phyloP scores from a whole-genome alignment of 345 rosid species.

The Bretschneidera sinensis region DNA sequence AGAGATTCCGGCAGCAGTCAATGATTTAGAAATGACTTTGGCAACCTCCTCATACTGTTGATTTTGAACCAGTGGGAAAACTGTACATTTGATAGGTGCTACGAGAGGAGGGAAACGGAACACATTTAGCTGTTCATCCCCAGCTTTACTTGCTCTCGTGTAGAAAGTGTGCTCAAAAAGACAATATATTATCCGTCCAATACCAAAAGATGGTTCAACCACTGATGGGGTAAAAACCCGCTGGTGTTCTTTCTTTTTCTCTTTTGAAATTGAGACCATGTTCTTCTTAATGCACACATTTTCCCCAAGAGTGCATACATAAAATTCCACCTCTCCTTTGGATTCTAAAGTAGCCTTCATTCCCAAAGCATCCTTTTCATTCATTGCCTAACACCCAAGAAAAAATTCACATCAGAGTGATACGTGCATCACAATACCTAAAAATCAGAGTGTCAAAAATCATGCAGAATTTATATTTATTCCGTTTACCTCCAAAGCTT shows the following conservation, averaged over 20 bases:
- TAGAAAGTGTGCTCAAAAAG: constrained; percentile 87
- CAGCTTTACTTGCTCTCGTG: constrained; percentile 81
- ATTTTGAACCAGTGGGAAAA: constrained; percentile 90
- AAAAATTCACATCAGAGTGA: background rate
- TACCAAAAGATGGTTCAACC: constrained; percentile 91
- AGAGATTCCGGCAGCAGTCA: constrained; percentile 74
- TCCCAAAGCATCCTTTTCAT: constrained; percentile 80
- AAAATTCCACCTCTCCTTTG: constrained; percentile 80
- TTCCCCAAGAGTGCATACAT: constrained; percentile 66
- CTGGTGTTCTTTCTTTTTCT: constrained; percentile 84
- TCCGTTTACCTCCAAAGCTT: constrained; percentile 64
- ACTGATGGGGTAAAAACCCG: constrained; percentile 90
- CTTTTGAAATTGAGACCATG: constrained; percentile 88
- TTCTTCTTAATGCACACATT: constrained; percentile 61
- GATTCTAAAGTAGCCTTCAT: constrained; percentile 75
- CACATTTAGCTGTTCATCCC: constrained; percentile 78
- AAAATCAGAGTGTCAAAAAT: background rate
- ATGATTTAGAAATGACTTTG: constrained; percentile 58
- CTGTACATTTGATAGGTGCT: constrained; percentile 92
- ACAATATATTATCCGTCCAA: constrained; percentile 91
- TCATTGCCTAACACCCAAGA: constrained; percentile 57
- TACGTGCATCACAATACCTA: background rate
- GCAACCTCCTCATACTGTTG: constrained; percentile 75
- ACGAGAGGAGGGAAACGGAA: constrained; percentile 90
- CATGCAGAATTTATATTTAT: background rate